A percentile compares a stretch with the other conserved stretches of the same genome.
phyloP scores from a whole-genome alignment of 805 yeast species.

The Kodamaea nitidulidarum region DNA sequence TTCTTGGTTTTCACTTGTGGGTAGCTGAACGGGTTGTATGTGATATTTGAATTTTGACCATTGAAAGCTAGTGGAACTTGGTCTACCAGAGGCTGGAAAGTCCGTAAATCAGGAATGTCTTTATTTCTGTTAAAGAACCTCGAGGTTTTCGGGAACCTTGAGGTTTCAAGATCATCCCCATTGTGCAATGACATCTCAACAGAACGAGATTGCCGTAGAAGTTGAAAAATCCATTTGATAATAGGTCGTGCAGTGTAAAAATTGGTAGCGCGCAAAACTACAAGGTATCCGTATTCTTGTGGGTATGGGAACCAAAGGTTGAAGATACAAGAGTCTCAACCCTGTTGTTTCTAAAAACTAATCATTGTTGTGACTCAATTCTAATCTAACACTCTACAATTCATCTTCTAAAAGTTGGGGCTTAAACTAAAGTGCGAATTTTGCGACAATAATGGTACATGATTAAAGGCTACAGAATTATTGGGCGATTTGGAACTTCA shows the following conservation, averaged over 20 bases:
- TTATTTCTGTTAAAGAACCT: conserved; percentile 21
- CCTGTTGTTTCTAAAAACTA: too few relatives aligned
- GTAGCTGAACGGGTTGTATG: conserved; percentile 42
- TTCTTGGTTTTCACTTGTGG: conserved; percentile 45
- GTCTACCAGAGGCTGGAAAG: conserved; percentile 15
- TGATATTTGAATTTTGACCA: conserved; percentile 23
- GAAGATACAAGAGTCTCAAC: too few relatives aligned
- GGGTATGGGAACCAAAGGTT: too few relatives aligned
- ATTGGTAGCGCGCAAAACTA: not conserved
- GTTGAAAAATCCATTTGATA: conserved; percentile 6
- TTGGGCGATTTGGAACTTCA: too few relatives aligned
- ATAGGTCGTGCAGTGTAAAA: conserved; percentile 3
- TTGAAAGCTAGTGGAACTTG: conserved; percentile 18
- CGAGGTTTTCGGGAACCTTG: conserved; percentile 23
- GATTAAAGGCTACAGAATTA: too few relatives aligned
- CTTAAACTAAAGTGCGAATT: too few relatives aligned
- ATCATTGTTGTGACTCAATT: too few relatives aligned
- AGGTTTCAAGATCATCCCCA: conserved; percentile 10
- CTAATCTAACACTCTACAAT: too few relatives aligned
- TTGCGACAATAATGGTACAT: too few relatives aligned
- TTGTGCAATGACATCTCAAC: conserved; percentile 3
- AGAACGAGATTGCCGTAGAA: not conserved
- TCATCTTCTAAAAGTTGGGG: too few relatives aligned
- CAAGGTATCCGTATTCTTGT: too few relatives aligned
- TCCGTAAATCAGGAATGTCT: conserved; percentile 22